Evolutionary conservation across 495 filamentous ascomycete species (phyloP).

Genomic region (Tuber brumale): DNA sequence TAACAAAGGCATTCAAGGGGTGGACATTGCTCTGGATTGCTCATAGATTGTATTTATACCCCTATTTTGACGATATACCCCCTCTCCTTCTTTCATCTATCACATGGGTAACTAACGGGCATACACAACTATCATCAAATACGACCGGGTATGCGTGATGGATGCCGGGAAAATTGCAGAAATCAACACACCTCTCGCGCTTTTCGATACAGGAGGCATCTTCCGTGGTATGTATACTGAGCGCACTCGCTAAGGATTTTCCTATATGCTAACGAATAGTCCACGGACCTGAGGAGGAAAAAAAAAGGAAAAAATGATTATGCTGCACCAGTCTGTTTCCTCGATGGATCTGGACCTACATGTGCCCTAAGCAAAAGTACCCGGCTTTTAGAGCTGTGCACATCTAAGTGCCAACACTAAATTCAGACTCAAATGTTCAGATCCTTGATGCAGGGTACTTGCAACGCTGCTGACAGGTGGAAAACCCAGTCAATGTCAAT

Average conservation of each 20-base stretch:
- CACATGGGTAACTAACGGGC: slow-evolving; percentile 6
- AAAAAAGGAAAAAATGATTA: neutral
- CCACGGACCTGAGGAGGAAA: neutral
- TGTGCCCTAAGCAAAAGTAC: no score
- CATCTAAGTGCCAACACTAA: no score
- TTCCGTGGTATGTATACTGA: slow-evolving; percentile 94
- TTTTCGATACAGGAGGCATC: slow-evolving; percentile 68
- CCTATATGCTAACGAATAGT: no score
- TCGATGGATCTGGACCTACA: neutral
- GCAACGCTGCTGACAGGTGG: neutral
- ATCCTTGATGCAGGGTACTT: no score
- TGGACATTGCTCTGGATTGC: slow-evolving; percentile 92
- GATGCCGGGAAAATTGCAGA: slow-evolving; percentile 79
- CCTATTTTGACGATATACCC: neutral
- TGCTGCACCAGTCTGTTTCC: neutral
- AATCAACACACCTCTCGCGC: slow-evolving; percentile 63
- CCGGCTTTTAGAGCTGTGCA: no score
- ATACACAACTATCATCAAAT: slow-evolving; percentile 69
- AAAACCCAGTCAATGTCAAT: neutral
- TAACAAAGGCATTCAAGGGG: slow-evolving; percentile 76
- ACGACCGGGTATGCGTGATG: slow-evolving; percentile 95
- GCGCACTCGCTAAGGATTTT: no score
- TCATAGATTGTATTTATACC: slow-evolving; percentile 56
- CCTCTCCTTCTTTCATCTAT: neutral
- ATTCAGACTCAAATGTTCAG: no score